Conservation (phyloP, 2,329 filamentous ascomycete genomes). For the Colletotrichum sp. region DNA sequence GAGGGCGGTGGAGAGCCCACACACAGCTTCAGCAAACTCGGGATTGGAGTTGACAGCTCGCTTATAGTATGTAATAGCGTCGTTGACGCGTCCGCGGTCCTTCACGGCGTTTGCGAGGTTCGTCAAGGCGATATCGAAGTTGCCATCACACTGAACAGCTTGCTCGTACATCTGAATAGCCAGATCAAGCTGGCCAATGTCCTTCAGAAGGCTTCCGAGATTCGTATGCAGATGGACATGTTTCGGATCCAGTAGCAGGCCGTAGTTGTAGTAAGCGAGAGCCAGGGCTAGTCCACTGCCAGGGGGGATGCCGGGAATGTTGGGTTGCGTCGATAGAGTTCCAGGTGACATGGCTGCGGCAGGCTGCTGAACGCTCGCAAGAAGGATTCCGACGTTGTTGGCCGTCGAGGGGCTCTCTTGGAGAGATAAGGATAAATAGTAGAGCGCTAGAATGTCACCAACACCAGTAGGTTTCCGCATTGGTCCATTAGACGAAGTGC, state of each 20-base stretch:
- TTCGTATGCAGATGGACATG: conserved; percentile 98
- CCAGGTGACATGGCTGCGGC: conserved; percentile 34
- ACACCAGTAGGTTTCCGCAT: conserved; percentile 75
- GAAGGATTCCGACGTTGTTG: conserved; percentile 95
- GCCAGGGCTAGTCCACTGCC: conserved; percentile 90
- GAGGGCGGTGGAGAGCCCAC: conserved; percentile 89
- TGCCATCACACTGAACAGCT: conserved; percentile 89
- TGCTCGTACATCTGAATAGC: conserved; percentile 98
- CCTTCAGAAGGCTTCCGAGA: conserved; percentile 91
- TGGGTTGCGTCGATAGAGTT: conserved; percentile 29
- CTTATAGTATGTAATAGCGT: conserved; percentile 91
- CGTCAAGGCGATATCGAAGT: conserved; percentile 94
- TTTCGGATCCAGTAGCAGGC: conserved; percentile 81
- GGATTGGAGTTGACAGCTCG: conserved; percentile 91
- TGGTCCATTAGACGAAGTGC: conserved; percentile 58
- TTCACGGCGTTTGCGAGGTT: conserved; percentile 98
- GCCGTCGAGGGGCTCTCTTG: conserved; percentile 97
- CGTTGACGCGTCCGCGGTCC: conserved; percentile 88
- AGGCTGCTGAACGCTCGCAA: conserved; percentile 88
- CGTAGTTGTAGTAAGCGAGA: conserved; percentile 94
- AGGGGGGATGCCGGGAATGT: conserved; percentile 79
- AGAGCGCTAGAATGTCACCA: conserved; percentile 90
- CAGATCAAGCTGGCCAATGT: conserved; percentile 89
- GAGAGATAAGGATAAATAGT: conserved; percentile 92
- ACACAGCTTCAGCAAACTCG: conserved; percentile 95